Base-by-base conservation (phyloP, 495 filamentous ascomycete species). In the Penicillium cinerascens region DNA sequence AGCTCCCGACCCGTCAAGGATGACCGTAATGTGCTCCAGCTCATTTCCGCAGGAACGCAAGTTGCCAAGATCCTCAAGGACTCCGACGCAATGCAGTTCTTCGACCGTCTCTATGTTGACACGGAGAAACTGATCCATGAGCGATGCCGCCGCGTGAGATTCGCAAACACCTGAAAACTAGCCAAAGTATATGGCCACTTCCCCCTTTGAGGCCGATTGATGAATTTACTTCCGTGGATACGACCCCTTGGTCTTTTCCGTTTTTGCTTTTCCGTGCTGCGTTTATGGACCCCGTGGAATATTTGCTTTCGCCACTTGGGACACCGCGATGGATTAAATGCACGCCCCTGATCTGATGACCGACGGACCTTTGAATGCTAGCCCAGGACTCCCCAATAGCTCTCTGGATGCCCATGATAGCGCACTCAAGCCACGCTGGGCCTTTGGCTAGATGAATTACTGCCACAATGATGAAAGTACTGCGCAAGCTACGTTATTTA, bases 11-110 rank as follows among this genome's bases (percentile, higher is more conserved):
- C 89, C 16, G 74, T 90, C 52, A 95, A 95, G 80, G 89, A 95
- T 75, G 89, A 95, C 68, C 81, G 89, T 56, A 91, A 92, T 65
- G 87, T 95, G 50, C 77, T 95, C 33, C 89, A 95, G 72, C 77
- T 92, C 22, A 87, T 95, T 49, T 89, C 86, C 43, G 88, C 89
- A 33, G 89, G 89, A 21, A 87, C 87, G 44, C 89, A 95, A 68
- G 89, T 95, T 55, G 85, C 88, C 37, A 91, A 89, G 63, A 89
- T 92, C 49, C 74, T 95, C 29, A 89, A 86, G 70, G 89, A 95
- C 73, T 84, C 86, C 42, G 75, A 75, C 55, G 87, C 88, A 38
- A 91, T 92, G 89, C 80, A 86, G 52, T 87, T 83, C 65, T 70
- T 92, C 61, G 89, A 92, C 63, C 73, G 74, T 68, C 78, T 95